Evolutionary conservation across 768 basidiomycete species (phyloP).

Genomic region (Chalciporus sphaerocephalus): DNA sequence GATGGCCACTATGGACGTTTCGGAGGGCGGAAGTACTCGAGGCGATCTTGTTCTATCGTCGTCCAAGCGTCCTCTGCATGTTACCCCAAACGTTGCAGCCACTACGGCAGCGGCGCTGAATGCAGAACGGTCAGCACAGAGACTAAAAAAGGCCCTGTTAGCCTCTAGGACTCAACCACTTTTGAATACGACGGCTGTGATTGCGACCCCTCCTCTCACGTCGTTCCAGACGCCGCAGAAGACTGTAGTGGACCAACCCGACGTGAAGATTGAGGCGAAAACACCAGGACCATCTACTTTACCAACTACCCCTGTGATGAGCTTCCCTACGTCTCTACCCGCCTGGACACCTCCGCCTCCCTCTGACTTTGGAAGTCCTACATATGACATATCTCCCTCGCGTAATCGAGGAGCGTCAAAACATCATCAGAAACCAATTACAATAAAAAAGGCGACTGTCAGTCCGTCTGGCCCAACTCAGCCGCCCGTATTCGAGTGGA

Average conservation of each 20-base stretch:
- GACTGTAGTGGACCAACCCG: slow-evolving; percentile 7
- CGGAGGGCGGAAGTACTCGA: slow-evolving; percentile 22
- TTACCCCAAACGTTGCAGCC: slow-evolving; percentile 63
- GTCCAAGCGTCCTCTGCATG: slow-evolving; percentile 37
- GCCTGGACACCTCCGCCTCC: slow-evolving; percentile 23
- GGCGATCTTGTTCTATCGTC: slow-evolving; percentile 42
- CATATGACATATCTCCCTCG: slow-evolving; percentile 17
- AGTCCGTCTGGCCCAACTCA: slow-evolving; percentile 9
- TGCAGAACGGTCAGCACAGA: slow-evolving; percentile 69
- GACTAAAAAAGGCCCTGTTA: slow-evolving; percentile 65
- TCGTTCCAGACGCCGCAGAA: slow-evolving; percentile 31
- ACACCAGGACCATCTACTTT: slow-evolving; percentile 3
- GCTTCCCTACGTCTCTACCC: slow-evolving; percentile 22
- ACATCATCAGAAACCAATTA: slow-evolving; percentile 35
- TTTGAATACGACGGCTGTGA: slow-evolving; percentile 52
- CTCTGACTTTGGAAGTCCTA: slow-evolving; percentile 14
- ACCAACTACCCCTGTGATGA: slow-evolving; percentile 20
- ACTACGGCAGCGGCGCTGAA: slow-evolving; percentile 80
- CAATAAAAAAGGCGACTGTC: slow-evolving; percentile 23
- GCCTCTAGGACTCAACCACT: slow-evolving; percentile 58
- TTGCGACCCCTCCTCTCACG: slow-evolving; percentile 12
- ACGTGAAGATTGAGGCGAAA: background rate
- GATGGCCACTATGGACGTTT: slow-evolving; percentile 47
- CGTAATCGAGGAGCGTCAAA: slow-evolving; percentile 25
- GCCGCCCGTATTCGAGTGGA: slow-evolving; percentile 22